Conservation (phyloP, 1,139 yeast genomes). For the Saccharomyces hybrid region DNA sequence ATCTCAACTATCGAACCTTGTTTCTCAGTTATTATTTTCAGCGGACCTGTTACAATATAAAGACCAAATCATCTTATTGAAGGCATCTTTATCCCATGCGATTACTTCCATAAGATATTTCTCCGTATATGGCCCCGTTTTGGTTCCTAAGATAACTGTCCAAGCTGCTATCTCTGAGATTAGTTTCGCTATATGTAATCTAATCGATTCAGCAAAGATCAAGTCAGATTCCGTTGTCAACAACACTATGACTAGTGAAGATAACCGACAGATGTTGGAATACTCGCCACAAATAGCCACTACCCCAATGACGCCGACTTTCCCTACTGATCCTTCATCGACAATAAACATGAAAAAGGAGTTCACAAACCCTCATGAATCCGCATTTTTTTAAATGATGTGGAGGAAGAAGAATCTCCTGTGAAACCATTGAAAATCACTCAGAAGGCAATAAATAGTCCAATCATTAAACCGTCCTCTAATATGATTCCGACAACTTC, state of each 20-base stretch:
- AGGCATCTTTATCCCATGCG: conserved; percentile 68
- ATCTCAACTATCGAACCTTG: conserved; percentile 44
- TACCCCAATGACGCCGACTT: conserved; percentile 10
- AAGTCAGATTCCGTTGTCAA: conserved; percentile 12
- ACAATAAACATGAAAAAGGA: background rate
- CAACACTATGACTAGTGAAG: background rate
- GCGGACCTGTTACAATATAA: conserved; percentile 20
- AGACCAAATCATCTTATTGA: conserved; percentile 35
- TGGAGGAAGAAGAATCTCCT: conserved; percentile 25
- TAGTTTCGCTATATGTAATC: conserved; percentile 64
- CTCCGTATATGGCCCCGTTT: conserved; percentile 40
- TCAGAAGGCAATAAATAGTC: conserved; percentile 24
- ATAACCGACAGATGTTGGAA: background rate
- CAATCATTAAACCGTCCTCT: conserved; percentile 11
- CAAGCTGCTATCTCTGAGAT: conserved; percentile 77
- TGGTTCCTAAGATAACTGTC: conserved; percentile 61
- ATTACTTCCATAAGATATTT: conserved; percentile 75
- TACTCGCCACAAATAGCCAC: background rate
- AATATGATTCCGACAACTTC: conserved; percentile 5
- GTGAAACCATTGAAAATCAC: conserved; percentile 34
- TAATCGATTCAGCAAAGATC: conserved; percentile 51
- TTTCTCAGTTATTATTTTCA: conserved; percentile 37
- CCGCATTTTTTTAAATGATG: conserved; percentile 5
- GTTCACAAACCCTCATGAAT: conserved; percentile 3
- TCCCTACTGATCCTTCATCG: conserved; percentile 4